phyloP scores from a whole-genome alignment of 176 grass and related monocot genomes.

The Oryza punctata region DNA sequence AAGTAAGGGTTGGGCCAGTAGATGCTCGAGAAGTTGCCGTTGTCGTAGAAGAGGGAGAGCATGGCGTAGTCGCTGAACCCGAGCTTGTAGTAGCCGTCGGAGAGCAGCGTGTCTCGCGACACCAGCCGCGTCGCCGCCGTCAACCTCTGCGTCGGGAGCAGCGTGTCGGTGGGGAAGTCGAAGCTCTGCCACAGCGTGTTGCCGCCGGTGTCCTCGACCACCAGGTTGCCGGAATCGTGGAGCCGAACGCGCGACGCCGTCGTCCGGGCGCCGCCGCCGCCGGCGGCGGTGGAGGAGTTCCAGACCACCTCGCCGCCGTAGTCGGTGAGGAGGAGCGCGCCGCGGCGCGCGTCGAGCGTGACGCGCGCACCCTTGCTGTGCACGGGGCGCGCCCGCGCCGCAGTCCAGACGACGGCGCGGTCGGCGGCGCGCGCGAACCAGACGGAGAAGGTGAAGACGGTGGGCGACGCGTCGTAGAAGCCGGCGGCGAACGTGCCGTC shows the following conservation, averaged over 20 bases:
- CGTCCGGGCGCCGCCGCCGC: too few relatives aligned
- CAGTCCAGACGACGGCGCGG: slow-evolving; percentile 46
- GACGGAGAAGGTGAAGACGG: slow-evolving; percentile 59
- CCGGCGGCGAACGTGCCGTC: slow-evolving; percentile 48
- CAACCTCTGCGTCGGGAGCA: slow-evolving; percentile 50
- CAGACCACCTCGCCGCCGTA: slow-evolving; percentile 41
- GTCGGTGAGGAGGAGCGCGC: slow-evolving; percentile 43
- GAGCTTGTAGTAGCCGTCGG: slow-evolving; percentile 47
- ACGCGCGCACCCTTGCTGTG: slow-evolving; percentile 42
- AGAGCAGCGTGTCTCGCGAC: slow-evolving; percentile 36
- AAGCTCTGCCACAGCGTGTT: slow-evolving; percentile 60
- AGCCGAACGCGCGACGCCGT: slow-evolving; percentile 11
- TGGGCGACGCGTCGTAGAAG: slow-evolving; percentile 43
- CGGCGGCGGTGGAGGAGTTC: slow-evolving; percentile 38
- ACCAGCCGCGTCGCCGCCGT: slow-evolving; percentile 35
- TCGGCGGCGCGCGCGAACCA: slow-evolving; percentile 45
- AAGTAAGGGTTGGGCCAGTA: slow-evolving; percentile 63
- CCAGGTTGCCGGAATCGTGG: slow-evolving; percentile 42
- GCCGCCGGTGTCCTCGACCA: not conserved
- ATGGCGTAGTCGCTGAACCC: slow-evolving; percentile 65
- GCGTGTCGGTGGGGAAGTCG: slow-evolving; percentile 57
- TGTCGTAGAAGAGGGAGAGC: slow-evolving; percentile 61
- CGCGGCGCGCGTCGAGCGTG: slow-evolving; percentile 4
- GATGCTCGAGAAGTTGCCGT: slow-evolving; percentile 51
- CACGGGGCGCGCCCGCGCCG: slow-evolving; percentile 38